phyloP scores from a whole-genome alignment of 345 rosid genomes.

The Leavenworthia alabamica region DNA sequence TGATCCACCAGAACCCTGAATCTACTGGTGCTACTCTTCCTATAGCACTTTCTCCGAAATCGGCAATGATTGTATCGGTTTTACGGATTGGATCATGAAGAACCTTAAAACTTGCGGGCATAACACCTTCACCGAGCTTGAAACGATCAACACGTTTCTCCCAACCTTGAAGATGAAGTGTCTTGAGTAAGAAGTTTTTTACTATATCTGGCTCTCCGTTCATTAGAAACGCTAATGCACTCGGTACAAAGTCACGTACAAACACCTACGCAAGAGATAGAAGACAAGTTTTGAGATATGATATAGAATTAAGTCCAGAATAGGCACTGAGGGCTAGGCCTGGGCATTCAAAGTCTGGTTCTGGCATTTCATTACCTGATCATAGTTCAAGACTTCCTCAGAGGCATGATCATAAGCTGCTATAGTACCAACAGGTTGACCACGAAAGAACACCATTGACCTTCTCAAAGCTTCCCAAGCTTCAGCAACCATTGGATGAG shows the following conservation, averaged over 20 bases:
- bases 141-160: slow-evolving; percentile 64
- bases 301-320: too few relatives aligned
- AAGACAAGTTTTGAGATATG: not conserved
- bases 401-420: slow-evolving; percentile 85
- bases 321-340: too few relatives aligned
- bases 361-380: too few relatives aligned
- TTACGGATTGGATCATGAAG: slow-evolving; percentile 62
- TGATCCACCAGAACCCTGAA: slow-evolving; percentile 89
- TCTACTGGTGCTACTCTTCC: slow-evolving; percentile 83
- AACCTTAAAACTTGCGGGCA: slow-evolving; percentile 85
- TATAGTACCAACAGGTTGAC: slow-evolving; percentile 74
- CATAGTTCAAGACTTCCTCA: slow-evolving; percentile 80
- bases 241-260: slow-evolving; percentile 76
- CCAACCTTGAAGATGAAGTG: slow-evolving; percentile 70
- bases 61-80: slow-evolving; percentile 55
- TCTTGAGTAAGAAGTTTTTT: slow-evolving; percentile 66
- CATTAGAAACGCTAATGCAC: slow-evolving; percentile 65
- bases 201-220: too few relatives aligned
- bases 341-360: too few relatives aligned
- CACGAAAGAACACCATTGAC: slow-evolving; percentile 59
- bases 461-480: slow-evolving; percentile 77
- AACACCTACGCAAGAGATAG: slow-evolving; percentile 40
- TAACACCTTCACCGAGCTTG: slow-evolving; percentile 74
- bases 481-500: slow-evolving; percentile 53
- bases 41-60: slow-evolving; percentile 74